Conservation (phyloP, 2,329 filamentous ascomycete species). For the Cladosporium velox region DNA sequence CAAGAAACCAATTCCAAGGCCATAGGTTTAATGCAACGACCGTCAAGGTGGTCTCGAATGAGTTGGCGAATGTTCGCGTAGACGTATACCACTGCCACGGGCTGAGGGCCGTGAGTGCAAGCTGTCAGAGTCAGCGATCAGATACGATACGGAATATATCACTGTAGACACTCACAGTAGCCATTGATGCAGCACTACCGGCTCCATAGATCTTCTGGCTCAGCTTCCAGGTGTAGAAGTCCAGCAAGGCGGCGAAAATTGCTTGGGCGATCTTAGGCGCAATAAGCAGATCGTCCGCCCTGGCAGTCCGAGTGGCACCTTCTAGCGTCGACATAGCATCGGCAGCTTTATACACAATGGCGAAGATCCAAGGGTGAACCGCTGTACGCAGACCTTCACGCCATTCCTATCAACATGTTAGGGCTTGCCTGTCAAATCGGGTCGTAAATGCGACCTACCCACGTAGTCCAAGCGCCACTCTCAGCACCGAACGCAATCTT, state of each 20-base stretch:
- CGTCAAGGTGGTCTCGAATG: constrained; percentile 85
- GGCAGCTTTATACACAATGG: constrained; percentile 67
- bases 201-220: constrained; percentile 71
- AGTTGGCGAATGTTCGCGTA: constrained; percentile 91
- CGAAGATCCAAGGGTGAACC: constrained; percentile 86
- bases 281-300: constrained; percentile 67
- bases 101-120: constrained; percentile 70
- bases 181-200: constrained; percentile 64
- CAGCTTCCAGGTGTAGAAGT: constrained; percentile 87
- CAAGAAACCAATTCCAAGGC: constrained; percentile 67
- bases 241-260: constrained; percentile 72
- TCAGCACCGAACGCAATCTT: constrained; percentile 74
- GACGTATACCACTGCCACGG: constrained; percentile 98
- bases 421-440: neutral
- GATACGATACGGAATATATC: neutral
- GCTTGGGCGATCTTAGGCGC: constrained; percentile 77
- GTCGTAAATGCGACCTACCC: constrained; percentile 60
- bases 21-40: constrained; percentile 76
- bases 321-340: constrained; percentile 60
- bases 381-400: constrained; percentile 82
- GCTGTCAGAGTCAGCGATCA: constrained; percentile 45
- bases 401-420: constrained; percentile 73
- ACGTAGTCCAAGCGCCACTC: constrained; percentile 90
- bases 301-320: constrained; percentile 55
- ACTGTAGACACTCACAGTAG: constrained; percentile 51